Evolutionary conservation across 352 stramenopile species (phyloP).

Genomic region (Pythium aristosporum): DNA sequence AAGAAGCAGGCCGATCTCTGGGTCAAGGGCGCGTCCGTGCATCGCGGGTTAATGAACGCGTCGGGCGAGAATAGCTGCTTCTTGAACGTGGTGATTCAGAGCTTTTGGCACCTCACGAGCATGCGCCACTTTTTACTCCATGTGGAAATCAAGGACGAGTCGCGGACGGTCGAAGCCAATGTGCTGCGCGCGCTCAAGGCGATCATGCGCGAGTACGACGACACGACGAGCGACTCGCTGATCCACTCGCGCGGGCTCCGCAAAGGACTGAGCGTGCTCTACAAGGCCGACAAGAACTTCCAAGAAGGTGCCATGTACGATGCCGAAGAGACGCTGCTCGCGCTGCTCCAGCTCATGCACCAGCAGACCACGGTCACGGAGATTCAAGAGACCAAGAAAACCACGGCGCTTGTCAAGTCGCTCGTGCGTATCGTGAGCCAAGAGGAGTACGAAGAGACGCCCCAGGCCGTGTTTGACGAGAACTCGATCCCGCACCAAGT

Average conservation of each 20-base stretch:
- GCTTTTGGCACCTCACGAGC: conserved; percentile 88
- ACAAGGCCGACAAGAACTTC: conserved; percentile 82
- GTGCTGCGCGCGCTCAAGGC: conserved; percentile 69
- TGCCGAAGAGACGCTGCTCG: conserved; percentile 82
- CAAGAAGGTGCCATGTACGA: conserved; percentile 88
- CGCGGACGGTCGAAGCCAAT: conserved; percentile 64
- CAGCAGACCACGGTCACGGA: conserved; percentile 75
- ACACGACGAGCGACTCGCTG: conserved; percentile 65
- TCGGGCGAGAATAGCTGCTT: conserved; percentile 90
- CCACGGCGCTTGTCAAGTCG: conserved; percentile 67
- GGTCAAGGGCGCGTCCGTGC: conserved; percentile 80
- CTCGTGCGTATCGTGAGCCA: conserved; percentile 69
- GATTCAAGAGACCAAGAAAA: conserved; percentile 73
- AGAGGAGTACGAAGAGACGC: conserved; percentile 59
- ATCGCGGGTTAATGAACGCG: conserved; percentile 70
- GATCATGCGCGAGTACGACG: conserved; percentile 86
- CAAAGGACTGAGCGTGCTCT: conserved; percentile 84
- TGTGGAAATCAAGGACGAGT: conserved; percentile 84
- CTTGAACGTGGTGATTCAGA: conserved; percentile 90
- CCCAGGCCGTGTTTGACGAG: conserved; percentile 74
- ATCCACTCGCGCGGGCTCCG: conserved; percentile 77
- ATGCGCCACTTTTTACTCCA: conserved; percentile 85
- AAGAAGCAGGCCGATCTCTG: conserved; percentile 74
- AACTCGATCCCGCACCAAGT: conserved; percentile 87
- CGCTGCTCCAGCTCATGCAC: conserved; percentile 84